phyloP scores from a whole-genome alignment of 768 basidiomycete species.

The Atractiella rhizophila region DNA sequence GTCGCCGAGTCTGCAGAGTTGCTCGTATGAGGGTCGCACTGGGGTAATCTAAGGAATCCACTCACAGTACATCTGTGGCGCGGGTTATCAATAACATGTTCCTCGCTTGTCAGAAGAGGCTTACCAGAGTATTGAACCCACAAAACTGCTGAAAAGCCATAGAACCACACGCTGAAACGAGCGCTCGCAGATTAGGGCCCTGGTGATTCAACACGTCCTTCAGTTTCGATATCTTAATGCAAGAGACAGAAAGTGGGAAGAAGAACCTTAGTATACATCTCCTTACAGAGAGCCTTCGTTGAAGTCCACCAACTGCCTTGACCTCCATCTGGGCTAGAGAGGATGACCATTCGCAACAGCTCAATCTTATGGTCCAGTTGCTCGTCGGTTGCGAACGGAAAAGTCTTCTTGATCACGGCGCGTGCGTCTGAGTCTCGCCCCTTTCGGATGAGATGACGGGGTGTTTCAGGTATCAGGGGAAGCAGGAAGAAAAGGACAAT shows the following conservation, averaged over 20 bases:
- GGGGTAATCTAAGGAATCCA: too few species aligned
- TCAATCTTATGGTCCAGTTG: slow-evolving; percentile 44
- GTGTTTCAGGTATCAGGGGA: slow-evolving; percentile 69
- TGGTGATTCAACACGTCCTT: background rate
- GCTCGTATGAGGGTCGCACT: too few species aligned
- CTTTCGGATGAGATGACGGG: slow-evolving; percentile 40
- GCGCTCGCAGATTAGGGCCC: slow-evolving; percentile 12
- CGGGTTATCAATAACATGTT: too few species aligned
- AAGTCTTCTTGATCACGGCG: slow-evolving; percentile 39
- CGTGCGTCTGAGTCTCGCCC: slow-evolving; percentile 31
- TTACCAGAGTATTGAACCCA: slow-evolving; percentile 49
- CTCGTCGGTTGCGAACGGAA: slow-evolving; percentile 35
- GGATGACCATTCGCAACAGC: too few species aligned
- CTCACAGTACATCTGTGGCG: slow-evolving; percentile 17
- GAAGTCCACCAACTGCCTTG: too few species aligned
- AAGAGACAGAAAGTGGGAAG: too few species aligned
- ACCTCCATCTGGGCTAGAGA: too few species aligned
- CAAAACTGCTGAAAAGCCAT: slow-evolving; percentile 64
- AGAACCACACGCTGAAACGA: slow-evolving; percentile 47
- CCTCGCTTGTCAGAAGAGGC: too few species aligned
- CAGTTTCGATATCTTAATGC: too few species aligned
- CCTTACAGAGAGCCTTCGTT: too few species aligned
- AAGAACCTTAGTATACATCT: too few species aligned
- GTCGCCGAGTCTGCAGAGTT: slow-evolving; percentile 57
- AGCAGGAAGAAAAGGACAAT: slow-evolving; percentile 35